Conservation (phyloP, 371 early-diverging fungal species). For the Actinomucor elegans region DNA sequence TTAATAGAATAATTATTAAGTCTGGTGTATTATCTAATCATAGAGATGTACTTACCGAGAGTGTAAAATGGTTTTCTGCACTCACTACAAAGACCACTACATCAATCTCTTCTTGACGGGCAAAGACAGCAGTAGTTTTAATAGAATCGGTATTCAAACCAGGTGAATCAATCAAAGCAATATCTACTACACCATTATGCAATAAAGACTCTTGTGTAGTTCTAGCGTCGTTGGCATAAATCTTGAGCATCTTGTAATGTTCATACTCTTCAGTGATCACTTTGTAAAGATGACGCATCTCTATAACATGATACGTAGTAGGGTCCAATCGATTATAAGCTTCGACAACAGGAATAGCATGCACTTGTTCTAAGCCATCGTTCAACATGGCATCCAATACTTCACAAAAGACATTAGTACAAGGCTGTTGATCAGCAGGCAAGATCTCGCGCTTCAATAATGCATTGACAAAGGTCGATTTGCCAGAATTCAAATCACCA, state of each 20-base stretch:
- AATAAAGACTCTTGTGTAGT: constrained; percentile 72
- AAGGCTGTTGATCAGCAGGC: constrained; percentile 96
- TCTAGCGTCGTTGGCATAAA: constrained; percentile 78
- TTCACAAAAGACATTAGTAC: constrained; percentile 93
- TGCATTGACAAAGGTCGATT: constrained; percentile 97
- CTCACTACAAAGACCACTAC: constrained; percentile 98
- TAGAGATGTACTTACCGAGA: constrained; percentile 61
- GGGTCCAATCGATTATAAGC: constrained; percentile 71
- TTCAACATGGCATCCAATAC: constrained; percentile 89
- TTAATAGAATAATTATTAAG: too few species aligned
- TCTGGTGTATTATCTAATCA: too few species aligned
- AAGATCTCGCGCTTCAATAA: constrained; percentile 84
- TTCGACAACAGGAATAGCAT: constrained; percentile 73
- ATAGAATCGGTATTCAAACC: constrained; percentile 96
- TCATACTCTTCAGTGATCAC: constrained; percentile 63
- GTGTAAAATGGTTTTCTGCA: constrained; percentile 97
- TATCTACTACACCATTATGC: constrained; percentile 94
- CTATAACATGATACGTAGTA: constrained; percentile 69
- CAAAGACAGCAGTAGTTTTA: constrained; percentile 95
- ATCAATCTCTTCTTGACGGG: constrained; percentile 97
- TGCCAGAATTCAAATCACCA: constrained; percentile 97
- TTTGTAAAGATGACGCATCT: constrained; percentile 60
- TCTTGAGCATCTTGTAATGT: constrained; percentile 82
- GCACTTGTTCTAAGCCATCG: constrained; percentile 87
- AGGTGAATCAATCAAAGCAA: constrained; percentile 96